Conservation (phyloP, 108 stramenopile genomes). For the Cyclotella cryptica region DNA sequence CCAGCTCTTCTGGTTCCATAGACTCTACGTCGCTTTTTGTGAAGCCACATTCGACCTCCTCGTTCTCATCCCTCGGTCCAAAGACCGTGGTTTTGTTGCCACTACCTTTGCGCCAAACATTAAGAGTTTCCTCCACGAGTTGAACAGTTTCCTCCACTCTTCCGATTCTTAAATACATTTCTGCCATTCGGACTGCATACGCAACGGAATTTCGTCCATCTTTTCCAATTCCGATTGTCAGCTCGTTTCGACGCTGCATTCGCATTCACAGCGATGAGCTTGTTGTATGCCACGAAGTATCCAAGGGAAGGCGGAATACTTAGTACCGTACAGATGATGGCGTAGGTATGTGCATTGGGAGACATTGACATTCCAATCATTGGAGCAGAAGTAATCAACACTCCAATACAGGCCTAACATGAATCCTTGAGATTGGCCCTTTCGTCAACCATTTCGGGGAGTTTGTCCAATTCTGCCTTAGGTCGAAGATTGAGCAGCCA, state of each 20-base stretch:
- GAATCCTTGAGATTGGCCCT: too few species aligned
- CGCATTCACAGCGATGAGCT: constrained; percentile 9
- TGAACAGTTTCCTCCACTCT: constrained; percentile 31
- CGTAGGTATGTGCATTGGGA: too few species aligned
- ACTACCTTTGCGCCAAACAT: constrained; percentile 13
- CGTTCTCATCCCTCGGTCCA: constrained; percentile 15
- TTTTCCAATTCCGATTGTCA: background rate
- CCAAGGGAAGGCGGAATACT: too few species aligned
- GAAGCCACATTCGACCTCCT: constrained; percentile 40
- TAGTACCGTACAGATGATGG: too few species aligned
- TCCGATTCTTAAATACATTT: constrained; percentile 49
- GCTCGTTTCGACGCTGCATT: background rate
- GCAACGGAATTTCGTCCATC: constrained; percentile 33
- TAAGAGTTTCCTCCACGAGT: constrained; percentile 37
- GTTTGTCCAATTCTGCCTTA: constrained; percentile 27
- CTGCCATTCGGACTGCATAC: constrained; percentile 42
- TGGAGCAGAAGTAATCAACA: too few species aligned
- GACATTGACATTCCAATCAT: too few species aligned
- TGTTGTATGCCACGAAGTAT: constrained; percentile 31
- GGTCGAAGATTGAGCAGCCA: constrained; percentile 45
- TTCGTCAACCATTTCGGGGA: constrained; percentile 40
- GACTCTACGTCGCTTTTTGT: constrained; percentile 33
- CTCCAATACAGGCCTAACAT: too few species aligned
- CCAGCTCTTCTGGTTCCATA: constrained; percentile 38
- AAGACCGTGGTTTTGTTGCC: constrained; percentile 16